Evolutionary conservation across 257 asterid species (phyloP).

Genomic region (Rauvolfia tetraphylla): DNA sequence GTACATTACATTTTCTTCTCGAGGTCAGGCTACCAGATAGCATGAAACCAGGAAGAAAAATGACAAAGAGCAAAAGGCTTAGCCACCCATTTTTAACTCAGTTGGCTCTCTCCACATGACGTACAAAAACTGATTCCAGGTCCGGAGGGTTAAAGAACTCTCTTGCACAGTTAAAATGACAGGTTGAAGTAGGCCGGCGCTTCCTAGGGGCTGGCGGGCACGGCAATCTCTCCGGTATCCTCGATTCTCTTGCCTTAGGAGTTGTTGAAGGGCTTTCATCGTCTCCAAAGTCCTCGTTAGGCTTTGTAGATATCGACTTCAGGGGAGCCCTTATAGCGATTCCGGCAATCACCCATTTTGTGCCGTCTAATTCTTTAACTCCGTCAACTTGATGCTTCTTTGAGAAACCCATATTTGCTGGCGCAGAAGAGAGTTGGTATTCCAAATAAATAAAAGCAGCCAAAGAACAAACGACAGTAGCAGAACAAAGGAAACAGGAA

Average conservation of each 20-base stretch:
- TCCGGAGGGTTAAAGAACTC: conserved; percentile 82
- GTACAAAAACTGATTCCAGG: conserved; percentile 66
- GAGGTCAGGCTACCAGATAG: conserved; percentile 2
- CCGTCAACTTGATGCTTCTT: conserved; percentile 51
- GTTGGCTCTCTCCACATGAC: conserved; percentile 58
- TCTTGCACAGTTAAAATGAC: conserved; percentile 48
- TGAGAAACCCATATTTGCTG: conserved; percentile 48
- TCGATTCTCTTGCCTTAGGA: conserved; percentile 67
- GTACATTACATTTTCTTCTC: conserved; percentile 17
- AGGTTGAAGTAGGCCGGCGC: conserved; percentile 51
- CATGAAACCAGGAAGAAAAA: background rate
- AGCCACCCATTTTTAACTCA: conserved; percentile 13
- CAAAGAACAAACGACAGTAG: background rate
- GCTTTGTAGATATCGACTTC: conserved; percentile 47
- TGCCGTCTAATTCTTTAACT: conserved; percentile 45
- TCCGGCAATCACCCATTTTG: conserved; percentile 68
- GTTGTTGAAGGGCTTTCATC: conserved; percentile 49
- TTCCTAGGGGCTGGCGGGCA: conserved; percentile 92
- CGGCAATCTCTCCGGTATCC: conserved; percentile 54
- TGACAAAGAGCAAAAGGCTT: background rate
- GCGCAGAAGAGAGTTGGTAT: background rate
- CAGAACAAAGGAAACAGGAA: background rate
- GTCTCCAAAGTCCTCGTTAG: conserved; percentile 33
- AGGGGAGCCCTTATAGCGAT: conserved; percentile 53
- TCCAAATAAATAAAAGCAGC: background rate